phyloP scores from a whole-genome alignment of 805 yeast genomes.

The Hanseniaspora guilliermondii region DNA sequence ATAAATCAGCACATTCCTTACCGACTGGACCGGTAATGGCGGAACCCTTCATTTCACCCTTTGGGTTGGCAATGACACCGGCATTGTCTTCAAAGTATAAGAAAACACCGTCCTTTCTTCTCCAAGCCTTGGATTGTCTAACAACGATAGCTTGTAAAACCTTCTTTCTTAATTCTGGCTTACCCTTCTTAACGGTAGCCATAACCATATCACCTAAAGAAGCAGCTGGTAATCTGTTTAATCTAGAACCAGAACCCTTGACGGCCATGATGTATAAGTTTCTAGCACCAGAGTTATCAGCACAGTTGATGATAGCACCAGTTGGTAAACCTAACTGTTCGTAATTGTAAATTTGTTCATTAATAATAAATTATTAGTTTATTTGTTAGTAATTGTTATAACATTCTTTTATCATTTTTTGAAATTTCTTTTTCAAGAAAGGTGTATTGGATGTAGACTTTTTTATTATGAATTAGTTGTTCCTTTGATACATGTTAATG shows the following conservation, averaged over 20 bases:
- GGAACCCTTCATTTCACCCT: slow-evolving; percentile 99
- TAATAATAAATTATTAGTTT: neutral
- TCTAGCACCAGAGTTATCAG: slow-evolving; percentile 99
- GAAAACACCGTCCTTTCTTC: slow-evolving; percentile 99
- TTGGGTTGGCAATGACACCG: slow-evolving; percentile 99
- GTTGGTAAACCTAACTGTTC: slow-evolving; percentile 92
- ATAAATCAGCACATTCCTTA: slow-evolving; percentile 99
- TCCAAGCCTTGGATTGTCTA: slow-evolving; percentile 99
- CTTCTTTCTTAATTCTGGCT: slow-evolving; percentile 99
- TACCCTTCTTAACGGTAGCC: slow-evolving; percentile 99
- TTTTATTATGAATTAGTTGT: too few species aligned
- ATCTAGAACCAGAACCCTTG: slow-evolving; percentile 98
- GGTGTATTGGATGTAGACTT: too few species aligned
- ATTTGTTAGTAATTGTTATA: slow-evolving; percentile 13
- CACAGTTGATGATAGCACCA: slow-evolving; percentile 99
- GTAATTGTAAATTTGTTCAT: slow-evolving; percentile 14
- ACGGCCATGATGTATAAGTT: slow-evolving; percentile 97
- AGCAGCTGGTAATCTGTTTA: slow-evolving; percentile 99
- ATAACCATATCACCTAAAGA: slow-evolving; percentile 99
- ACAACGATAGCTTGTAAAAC: slow-evolving; percentile 99
- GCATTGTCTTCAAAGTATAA: slow-evolving; percentile 99
- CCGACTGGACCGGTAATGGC: slow-evolving; percentile 99
- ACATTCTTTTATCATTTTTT: neutral
- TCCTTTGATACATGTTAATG: too few species aligned
- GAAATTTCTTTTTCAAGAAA: neutral